Conservation (phyloP, 2,329 filamentous ascomycete species). For the Trichoderma asperellum region DNA sequence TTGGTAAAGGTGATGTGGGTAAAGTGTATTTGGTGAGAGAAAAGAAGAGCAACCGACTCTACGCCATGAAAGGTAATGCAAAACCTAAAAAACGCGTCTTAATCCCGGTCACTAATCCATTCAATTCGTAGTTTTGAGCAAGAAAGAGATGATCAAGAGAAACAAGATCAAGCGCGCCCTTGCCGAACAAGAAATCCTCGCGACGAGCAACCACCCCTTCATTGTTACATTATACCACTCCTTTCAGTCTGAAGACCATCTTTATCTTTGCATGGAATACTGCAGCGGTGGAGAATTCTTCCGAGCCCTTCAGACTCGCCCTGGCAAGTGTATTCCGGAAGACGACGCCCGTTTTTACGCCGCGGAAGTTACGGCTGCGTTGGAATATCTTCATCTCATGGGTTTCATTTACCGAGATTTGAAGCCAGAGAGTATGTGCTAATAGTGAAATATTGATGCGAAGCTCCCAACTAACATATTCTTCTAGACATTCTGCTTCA, state of each 20-base stretch:
- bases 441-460: background rate
- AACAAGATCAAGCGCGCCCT: constrained; percentile 99
- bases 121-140: constrained; percentile 76
- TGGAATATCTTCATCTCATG: constrained; percentile 98
- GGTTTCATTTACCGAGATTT: constrained; percentile 98
- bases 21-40: constrained; percentile 97
- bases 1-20: constrained; percentile 97
- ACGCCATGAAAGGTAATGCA: constrained; percentile 92
- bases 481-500: constrained; percentile 86
- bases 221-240: constrained; percentile 99
- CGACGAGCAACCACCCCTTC: constrained; percentile 98
- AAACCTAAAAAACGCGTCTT: background rate
- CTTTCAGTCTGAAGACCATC: constrained; percentile 97
- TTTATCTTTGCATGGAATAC: constrained; percentile 99
- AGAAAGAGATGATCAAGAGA: constrained; percentile 99
- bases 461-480: constrained; percentile 5
- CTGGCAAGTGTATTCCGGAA: constrained; percentile 95
- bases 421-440: constrained; percentile 88
- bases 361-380: constrained; percentile 91
- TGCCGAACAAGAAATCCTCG: constrained; percentile 96
- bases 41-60: constrained; percentile 94
- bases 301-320: constrained; percentile 90
- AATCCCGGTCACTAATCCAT: background rate
- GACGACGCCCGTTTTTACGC: constrained; percentile 97
- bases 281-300: constrained; percentile 99